Evolutionary conservation across 257 asterid species (phyloP).

Genomic region (Osmanthus fragrans): DNA sequence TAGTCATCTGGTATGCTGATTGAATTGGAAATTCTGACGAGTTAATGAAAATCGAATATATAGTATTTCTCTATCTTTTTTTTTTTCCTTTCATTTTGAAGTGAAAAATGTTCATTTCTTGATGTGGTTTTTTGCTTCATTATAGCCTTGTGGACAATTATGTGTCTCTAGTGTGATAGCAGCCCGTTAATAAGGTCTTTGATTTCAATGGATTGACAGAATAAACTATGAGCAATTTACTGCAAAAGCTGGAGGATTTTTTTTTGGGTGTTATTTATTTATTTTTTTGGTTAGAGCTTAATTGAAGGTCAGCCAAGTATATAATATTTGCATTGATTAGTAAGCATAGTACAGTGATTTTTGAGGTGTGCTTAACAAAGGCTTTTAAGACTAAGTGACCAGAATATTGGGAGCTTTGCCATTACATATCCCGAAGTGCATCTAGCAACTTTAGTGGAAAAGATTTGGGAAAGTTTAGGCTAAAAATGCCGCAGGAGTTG

Average conservation of each 20-base stretch:
- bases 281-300: background rate
- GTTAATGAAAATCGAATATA: background rate
- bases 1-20: background rate
- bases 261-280: background rate
- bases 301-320: background rate
- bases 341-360: background rate
- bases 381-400: background rate
- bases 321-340: background rate
- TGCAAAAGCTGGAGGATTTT: background rate
- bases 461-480: background rate
- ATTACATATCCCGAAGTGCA: background rate
- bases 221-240: background rate
- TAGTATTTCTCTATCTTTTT: background rate
- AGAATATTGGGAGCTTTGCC: background rate
- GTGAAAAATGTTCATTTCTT: background rate
- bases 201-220: background rate
- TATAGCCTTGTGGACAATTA: background rate
- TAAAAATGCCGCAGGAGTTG: background rate
- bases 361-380: background rate
- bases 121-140: background rate
- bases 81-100: background rate
- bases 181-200: background rate
- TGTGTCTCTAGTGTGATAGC: background rate
- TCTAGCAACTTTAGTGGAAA: background rate
- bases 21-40: background rate